Base-by-base conservation (phyloP, 1,284 basidiomycete species). In the Sporisorium reilianum region DNA sequence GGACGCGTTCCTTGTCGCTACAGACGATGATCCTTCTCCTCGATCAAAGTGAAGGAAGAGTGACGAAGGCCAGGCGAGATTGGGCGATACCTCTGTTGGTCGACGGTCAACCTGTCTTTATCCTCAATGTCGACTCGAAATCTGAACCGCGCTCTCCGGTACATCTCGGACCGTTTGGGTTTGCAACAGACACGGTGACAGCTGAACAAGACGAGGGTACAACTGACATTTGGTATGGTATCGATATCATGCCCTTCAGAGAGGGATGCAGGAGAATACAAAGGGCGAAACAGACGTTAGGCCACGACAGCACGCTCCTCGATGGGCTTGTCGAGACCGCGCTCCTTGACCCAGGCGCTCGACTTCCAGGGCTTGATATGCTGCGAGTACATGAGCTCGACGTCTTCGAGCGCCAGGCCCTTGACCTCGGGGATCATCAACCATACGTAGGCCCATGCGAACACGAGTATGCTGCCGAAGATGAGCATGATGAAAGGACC, bases 401-500 rank as follows among this genome's bases (percentile, higher is more conserved):
- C 90, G 87, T 92, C 91, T 85, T 93, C 92, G 70, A 93, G 87
- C 46, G 88, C 88, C 18, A 93, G 87, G 7, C 90, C 91, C 80
- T 89, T 90, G 14, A 90, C 91, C 86, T 93, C 91, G n/a, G 91
- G 91, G 49, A 92, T 89, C 84, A 89, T 89, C 46, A 92, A 84
- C 80, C 88, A 91, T 9, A 79, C 65, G 62, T 79, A 85, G 51
- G 82, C 57, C 50, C 72, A 84, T 1, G 79, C 76, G 34, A 66
- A 83, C 28, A 91, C 89, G 77, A 90, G 92, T 62, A 89, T 80
- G 75, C 88, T 89, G 25, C 90, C 91, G 78, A 91, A 90, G 30
- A 90, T 80, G 12, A 92, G 87, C 88, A 91, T 90, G 69, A 91
- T 91, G 79, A 90, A 91, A 87, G 61, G 51, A 11, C 71, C 79